Evolutionary conservation across 805 yeast genomes (phyloP), one percentile per base, ranked within the genome.

Genomic region (Pichia californica): DNA sequence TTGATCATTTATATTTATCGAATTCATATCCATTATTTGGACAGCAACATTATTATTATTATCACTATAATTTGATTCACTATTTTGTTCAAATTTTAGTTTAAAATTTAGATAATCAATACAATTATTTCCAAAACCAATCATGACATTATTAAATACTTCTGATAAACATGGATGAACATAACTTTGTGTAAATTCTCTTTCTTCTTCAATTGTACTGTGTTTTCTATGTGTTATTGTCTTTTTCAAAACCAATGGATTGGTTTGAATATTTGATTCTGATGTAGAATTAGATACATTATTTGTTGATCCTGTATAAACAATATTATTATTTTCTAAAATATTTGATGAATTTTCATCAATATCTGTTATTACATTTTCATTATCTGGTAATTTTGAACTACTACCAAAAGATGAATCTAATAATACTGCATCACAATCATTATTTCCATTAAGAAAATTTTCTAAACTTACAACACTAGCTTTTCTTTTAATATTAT

Each of bases 201-300:
- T 53, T 46, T 74, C 77, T 53, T 76, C 82, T 51, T 76, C 82
- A 19, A 76, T 67, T 0, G 82, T 76, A 41, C 77, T 70, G 15
- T 75, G 58, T 43, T 79, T 63, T 36, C 43, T 16, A 15, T 14
- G 18, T 9, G 11, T 23, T n/a, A 16, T 16, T 16, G 11, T n/a
- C n/a, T n/a, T n/a, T n/a, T n/a, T n/a, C n/a, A n/a, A n/a, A n/a
- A n/a, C n/a, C n/a, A n/a, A n/a, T n/a, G n/a, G n/a, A n/a, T n/a
- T n/a, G n/a, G n/a, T n/a, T n/a, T n/a, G n/a, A n/a, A n/a, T n/a
- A n/a, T n/a, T n/a, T n/a, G n/a, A n/a, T 23, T 23, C 25, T 23
- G 6, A 9, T 23, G 9, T 23, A 2, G 25, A 23, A 3, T 23
- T 23, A 23, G 25, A 23, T 7, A 7, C 9, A 23, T 3, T 63